phyloP scores from a whole-genome alignment of 352 stramenopile genomes.

The Blastocystis sp. region DNA sequence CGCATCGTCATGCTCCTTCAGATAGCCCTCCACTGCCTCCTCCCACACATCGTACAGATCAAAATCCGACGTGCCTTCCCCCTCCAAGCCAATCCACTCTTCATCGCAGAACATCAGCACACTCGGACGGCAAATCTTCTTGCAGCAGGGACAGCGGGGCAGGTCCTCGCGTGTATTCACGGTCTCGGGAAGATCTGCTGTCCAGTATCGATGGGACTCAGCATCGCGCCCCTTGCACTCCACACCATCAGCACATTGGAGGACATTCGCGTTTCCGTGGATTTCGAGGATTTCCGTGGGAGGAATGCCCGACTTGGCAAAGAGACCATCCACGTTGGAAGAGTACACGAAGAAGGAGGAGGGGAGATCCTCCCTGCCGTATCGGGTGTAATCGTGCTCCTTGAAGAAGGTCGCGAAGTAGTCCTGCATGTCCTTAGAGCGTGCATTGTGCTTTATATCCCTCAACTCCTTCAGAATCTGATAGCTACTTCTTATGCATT shows the following conservation, averaged over 20 bases:
- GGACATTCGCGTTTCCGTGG: slow-evolving; percentile 40
- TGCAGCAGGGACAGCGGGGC: slow-evolving; percentile 15
- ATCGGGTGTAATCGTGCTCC: background rate
- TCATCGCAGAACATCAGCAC: slow-evolving; percentile 69
- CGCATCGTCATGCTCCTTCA: slow-evolving; percentile 26
- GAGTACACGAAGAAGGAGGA: slow-evolving; percentile 57
- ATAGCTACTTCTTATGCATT: slow-evolving; percentile 13
- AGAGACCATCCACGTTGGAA: slow-evolving; percentile 69
- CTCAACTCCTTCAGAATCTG: slow-evolving; percentile 64
- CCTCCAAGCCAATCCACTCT: slow-evolving; percentile 54
- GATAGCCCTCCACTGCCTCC: slow-evolving; percentile 39
- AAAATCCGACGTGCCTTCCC: slow-evolving; percentile 35
- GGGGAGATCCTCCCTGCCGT: background rate
- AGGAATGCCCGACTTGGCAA: slow-evolving; percentile 33
- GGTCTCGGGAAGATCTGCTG: background rate
- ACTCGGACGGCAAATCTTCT: slow-evolving; percentile 10
- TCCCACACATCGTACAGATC: slow-evolving; percentile 67
- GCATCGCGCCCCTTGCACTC: background rate
- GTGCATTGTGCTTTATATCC: background rate
- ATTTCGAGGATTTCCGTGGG: slow-evolving; percentile 53
- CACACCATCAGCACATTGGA: slow-evolving; percentile 45
- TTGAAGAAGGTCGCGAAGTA: slow-evolving; percentile 11
- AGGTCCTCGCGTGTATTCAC: background rate
- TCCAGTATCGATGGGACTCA: background rate
- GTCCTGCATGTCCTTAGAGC: background rate